phyloP scores from a whole-genome alignment of 768 basidiomycete genomes.

The Termitomyces heimii region DNA sequence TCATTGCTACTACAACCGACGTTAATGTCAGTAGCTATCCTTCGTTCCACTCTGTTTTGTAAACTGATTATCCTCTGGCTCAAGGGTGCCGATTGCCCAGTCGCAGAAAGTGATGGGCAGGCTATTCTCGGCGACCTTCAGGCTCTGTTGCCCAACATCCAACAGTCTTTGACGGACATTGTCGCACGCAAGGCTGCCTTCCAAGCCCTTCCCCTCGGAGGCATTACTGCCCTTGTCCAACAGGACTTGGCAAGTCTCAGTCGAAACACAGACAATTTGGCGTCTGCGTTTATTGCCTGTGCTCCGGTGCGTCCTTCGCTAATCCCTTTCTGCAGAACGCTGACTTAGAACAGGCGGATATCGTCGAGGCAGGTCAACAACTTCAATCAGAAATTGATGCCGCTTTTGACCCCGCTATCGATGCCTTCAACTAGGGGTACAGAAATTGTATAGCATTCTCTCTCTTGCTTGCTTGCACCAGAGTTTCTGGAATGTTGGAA shows the following conservation, averaged over 20 bases:
- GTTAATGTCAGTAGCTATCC: conserved; percentile 14
- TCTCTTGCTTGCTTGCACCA: neutral
- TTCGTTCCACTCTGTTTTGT: neutral
- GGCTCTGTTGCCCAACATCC: conserved; percentile 21
- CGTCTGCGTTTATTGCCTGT: conserved; percentile 18
- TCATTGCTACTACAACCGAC: conserved; percentile 23
- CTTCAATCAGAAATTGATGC: conserved; percentile 11
- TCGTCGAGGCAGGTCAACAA: conserved; percentile 9
- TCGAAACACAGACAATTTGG: conserved; percentile 9
- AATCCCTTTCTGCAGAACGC: neutral
- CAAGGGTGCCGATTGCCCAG: conserved; percentile 8
- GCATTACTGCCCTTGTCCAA: conserved; percentile 23
- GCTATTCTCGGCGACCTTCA: conserved; percentile 18
- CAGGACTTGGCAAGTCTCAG: conserved; percentile 22
- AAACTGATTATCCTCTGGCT: neutral
- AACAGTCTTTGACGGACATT: conserved; percentile 16
- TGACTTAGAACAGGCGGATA: conserved; percentile 12
- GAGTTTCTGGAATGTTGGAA: neutral
- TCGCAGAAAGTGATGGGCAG: conserved; percentile 20
- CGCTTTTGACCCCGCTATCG: conserved; percentile 18
- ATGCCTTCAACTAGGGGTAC: conserved; percentile 7
- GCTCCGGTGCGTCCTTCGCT: conserved; percentile 18
- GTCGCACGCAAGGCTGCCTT: conserved; percentile 22
- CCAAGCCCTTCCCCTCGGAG: conserved; percentile 22
- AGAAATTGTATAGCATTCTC: neutral